These are phyloP conservation scores for Sporothrix humicola DNA, from an alignment of 2,329 filamentous ascomycete genomes.

Conservation along the genomic window DNA sequence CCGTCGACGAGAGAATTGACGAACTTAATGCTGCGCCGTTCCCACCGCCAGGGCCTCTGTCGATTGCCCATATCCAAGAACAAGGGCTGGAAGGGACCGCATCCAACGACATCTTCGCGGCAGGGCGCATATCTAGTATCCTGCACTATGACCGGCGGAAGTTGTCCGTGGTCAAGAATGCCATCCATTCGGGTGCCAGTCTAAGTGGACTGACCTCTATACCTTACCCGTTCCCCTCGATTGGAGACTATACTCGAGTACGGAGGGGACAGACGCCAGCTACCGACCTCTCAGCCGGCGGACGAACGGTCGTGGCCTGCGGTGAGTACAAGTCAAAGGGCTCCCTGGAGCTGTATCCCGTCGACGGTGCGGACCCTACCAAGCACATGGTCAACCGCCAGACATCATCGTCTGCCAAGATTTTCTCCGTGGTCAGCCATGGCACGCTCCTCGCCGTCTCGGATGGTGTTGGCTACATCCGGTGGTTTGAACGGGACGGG, in stretches of 20 bases:
- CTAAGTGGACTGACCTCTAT: constrained; percentile 75
- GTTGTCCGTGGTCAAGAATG: constrained; percentile 77
- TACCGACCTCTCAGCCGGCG: background rate
- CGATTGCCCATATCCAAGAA: constrained; percentile 76
- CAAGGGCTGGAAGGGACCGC: constrained; percentile 57
- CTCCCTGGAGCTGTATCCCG: constrained; percentile 82
- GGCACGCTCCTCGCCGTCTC: constrained; percentile 82
- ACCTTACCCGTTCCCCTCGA: constrained; percentile 69
- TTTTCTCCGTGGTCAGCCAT: constrained; percentile 81
- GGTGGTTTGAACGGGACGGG: constrained; percentile 90
- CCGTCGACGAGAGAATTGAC: constrained; percentile 50
- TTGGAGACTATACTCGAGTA: constrained; percentile 56
- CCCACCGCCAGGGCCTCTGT: constrained; percentile 79
- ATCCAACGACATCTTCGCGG: constrained; percentile 84
- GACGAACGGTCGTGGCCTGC: constrained; percentile 77
- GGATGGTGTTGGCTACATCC: constrained; percentile 81
- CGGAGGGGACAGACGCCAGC: background rate
- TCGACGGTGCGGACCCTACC: constrained; percentile 44
- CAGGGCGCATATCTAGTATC: constrained; percentile 86
- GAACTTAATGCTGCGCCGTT: constrained; percentile 56
- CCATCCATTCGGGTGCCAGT: constrained; percentile 82
- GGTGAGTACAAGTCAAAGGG: constrained; percentile 93
- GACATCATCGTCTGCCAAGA: constrained; percentile 77
- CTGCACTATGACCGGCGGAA: constrained; percentile 86
- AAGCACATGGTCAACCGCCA: constrained; percentile 76